A percentile compares a stretch with the other conserved stretches of the same genome.
Evolutionary conservation across 441 rosid genomes (phyloP).

Genomic region (Populus hybrid): DNA sequence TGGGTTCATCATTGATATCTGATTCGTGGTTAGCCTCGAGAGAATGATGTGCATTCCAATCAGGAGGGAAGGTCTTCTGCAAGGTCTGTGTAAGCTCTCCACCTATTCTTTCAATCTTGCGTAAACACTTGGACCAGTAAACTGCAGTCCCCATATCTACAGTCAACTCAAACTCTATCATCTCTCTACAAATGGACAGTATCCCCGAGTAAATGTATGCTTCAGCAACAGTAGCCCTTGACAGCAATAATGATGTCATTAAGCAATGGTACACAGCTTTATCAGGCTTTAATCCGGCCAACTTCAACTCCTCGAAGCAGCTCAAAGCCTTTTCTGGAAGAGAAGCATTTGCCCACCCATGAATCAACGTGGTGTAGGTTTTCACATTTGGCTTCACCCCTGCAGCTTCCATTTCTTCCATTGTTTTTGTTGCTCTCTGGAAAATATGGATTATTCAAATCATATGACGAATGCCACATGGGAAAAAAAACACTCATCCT

Average conservation of each 20-base stretch:
- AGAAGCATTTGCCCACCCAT: constrained; percentile 95
- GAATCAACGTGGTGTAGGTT: constrained; percentile 86
- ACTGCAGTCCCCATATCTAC: constrained; percentile 97
- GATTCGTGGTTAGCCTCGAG: constrained; percentile 35
- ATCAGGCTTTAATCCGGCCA: constrained; percentile 70
- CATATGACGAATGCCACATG: neutral
- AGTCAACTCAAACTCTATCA: constrained; percentile 66
- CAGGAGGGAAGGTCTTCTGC: constrained; percentile 96
- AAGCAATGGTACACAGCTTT: constrained; percentile 91
- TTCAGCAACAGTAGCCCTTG: constrained; percentile 82
- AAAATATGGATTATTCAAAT: neutral
- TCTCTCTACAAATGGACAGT: constrained; percentile 63
- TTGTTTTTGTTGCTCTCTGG: constrained; percentile 73
- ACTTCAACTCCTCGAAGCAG: constrained; percentile 83
- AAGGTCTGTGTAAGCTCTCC: constrained; percentile 85
- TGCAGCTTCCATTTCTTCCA: constrained; percentile 62
- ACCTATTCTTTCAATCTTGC: constrained; percentile 82
- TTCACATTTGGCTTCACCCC: constrained; percentile 79
- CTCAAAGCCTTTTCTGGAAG: constrained; percentile 85
- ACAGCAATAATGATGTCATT: constrained; percentile 73
- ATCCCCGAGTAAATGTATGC: constrained; percentile 60
- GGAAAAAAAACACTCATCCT: neutral
- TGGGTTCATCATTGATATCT: constrained; percentile 33
- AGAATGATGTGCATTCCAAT: constrained; percentile 60
- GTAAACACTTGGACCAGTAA: constrained; percentile 78